Evolutionary conservation across 2,329 filamentous ascomycete genomes (phyloP).

Genomic region (Moelleriella libera): DNA sequence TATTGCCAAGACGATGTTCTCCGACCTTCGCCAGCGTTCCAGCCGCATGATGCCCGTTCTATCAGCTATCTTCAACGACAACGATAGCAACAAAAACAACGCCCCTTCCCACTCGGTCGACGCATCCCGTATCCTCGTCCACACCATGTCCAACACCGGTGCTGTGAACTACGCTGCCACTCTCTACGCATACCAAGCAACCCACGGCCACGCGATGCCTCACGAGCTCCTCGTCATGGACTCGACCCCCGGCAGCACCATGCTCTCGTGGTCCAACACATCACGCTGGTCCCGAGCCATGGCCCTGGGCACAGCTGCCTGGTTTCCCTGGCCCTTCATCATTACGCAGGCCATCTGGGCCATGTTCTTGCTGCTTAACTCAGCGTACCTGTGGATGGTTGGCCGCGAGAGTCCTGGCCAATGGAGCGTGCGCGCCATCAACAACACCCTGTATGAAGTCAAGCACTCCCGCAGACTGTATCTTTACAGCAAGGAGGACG

Average conservation of each 20-base stretch:
- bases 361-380: slow-evolving; percentile 22
- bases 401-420: slow-evolving; percentile 25
- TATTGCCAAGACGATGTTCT: slow-evolving; percentile 31
- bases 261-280: slow-evolving; percentile 26
- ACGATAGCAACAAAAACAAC: too few species aligned
- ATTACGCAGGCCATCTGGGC: slow-evolving; percentile 33
- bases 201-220: slow-evolving; percentile 24
- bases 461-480: slow-evolving; percentile 32
- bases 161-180: slow-evolving; percentile 36
- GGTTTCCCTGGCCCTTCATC: slow-evolving; percentile 33
- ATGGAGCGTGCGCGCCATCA: slow-evolving; percentile 21
- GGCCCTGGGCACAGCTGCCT: slow-evolving; percentile 31
- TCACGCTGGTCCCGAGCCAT: slow-evolving; percentile 38
- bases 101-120: slow-evolving; percentile 1
- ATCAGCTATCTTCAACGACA: slow-evolving; percentile 18
- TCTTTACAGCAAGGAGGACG: slow-evolving; percentile 43
- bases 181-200: slow-evolving; percentile 28
- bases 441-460: slow-evolving; percentile 21
- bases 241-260: slow-evolving; percentile 35
- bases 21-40: slow-evolving; percentile 26
- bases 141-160: slow-evolving; percentile 45
- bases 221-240: slow-evolving; percentile 34
- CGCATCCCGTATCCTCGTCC: slow-evolving; percentile 26
- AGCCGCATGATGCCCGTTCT: slow-evolving; percentile 30
- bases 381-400: slow-evolving; percentile 17